phyloP scores from a whole-genome alignment of 148 eudicot species.

The Rhododendron ferrugineum region DNA sequence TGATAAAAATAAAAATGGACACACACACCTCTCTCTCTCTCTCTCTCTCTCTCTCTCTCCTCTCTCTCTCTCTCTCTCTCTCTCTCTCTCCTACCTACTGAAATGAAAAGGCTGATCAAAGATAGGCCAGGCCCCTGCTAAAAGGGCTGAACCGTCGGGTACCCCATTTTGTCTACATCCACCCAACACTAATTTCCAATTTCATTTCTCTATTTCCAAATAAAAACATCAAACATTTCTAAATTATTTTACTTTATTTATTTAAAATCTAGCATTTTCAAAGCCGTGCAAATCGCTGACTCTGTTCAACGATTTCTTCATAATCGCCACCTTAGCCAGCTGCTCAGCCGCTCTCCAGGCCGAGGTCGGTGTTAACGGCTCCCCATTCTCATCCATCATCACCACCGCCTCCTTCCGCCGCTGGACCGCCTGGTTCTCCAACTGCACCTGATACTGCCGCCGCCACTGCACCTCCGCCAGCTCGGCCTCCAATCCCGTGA shows the following conservation, averaged over 20 bases:
- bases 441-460: neutral
- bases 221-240: neutral
- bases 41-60: too few relatives aligned
- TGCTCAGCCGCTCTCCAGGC: slow-evolving; percentile 77
- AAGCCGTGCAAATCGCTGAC: slow-evolving; percentile 83
- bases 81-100: neutral
- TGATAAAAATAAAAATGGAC: neutral
- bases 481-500: neutral
- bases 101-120: neutral
- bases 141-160: neutral
- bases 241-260: neutral
- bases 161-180: neutral
- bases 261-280: slow-evolving; percentile 82
- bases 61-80: neutral
- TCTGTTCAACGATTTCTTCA: slow-evolving; percentile 55
- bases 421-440: neutral
- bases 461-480: neutral
- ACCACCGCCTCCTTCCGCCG: neutral
- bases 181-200: neutral
- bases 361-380: slow-evolving; percentile 75
- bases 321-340: slow-evolving; percentile 65
- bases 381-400: slow-evolving; percentile 55
- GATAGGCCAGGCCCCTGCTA: neutral
- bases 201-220: neutral
- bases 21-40: neutral